A percentile compares a stretch with the other conserved stretches of the same genome.
Evolutionary conservation across 352 stramenopile genomes (phyloP).

Genomic region (Globisporangium radiosum): DNA sequence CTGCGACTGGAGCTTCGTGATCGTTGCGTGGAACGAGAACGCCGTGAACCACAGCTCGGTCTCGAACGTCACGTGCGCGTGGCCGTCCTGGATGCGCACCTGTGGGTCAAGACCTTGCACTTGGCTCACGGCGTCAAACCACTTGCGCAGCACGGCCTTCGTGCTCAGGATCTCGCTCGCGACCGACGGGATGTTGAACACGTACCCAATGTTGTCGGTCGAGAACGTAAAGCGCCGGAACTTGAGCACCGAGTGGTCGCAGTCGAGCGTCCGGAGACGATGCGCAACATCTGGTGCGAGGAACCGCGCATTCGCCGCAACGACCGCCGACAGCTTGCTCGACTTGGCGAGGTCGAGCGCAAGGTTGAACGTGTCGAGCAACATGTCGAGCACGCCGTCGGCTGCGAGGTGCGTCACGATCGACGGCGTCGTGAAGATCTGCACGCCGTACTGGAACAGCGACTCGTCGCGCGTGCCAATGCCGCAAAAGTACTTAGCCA

Average conservation of each 20-base stretch:
- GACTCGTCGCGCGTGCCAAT: slow-evolving; percentile 88
- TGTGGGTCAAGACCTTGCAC: slow-evolving; percentile 81
- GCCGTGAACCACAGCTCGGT: slow-evolving; percentile 91
- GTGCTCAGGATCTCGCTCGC: slow-evolving; percentile 48
- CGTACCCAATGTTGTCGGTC: slow-evolving; percentile 92
- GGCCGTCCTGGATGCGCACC: slow-evolving; percentile 62
- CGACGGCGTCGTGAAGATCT: slow-evolving; percentile 91
- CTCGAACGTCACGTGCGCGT: slow-evolving; percentile 93
- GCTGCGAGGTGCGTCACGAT: slow-evolving; percentile 64
- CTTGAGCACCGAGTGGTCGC: slow-evolving; percentile 85
- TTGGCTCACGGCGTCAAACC: slow-evolving; percentile 57
- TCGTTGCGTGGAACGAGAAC: slow-evolving; percentile 85
- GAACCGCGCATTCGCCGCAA: slow-evolving; percentile 14
- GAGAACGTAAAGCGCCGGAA: slow-evolving; percentile 92
- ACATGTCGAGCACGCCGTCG: slow-evolving; percentile 63
- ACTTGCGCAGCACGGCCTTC: slow-evolving; percentile 57
- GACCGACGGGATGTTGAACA: slow-evolving; percentile 89
- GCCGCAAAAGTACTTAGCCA: slow-evolving; percentile 85
- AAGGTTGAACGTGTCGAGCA: slow-evolving; percentile 72
- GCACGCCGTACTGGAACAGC: slow-evolving; percentile 89
- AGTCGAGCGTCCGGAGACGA: slow-evolving; percentile 73
- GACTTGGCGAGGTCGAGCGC: slow-evolving; percentile 66
- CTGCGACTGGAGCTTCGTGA: slow-evolving; percentile 56
- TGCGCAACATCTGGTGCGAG: slow-evolving; percentile 17
- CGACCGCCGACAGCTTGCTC: slow-evolving; percentile 21